A percentile compares a stretch with the other conserved stretches of the same genome.
Evolutionary conservation across 164 flowering plant species (phyloP).

Genomic region (Magnolia changhungtana): DNA sequence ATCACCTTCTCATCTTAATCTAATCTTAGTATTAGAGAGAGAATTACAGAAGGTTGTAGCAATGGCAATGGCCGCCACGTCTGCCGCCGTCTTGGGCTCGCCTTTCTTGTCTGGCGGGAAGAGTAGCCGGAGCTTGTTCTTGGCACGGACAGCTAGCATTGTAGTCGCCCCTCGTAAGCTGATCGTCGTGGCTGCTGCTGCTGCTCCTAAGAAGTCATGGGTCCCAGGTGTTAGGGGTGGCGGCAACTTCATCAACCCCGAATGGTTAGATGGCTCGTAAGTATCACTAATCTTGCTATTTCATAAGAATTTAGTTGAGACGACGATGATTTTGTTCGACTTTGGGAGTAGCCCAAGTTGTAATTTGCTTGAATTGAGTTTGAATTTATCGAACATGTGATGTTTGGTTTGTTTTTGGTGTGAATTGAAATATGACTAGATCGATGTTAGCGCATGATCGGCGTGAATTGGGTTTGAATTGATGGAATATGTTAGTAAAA

Average conservation of each 20-base stretch:
- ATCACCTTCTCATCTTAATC: not conserved
- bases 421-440: no score
- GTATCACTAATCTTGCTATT: constrained; percentile 15
- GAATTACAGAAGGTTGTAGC: not conserved
- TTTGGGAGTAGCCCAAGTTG: not conserved
- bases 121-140: constrained; percentile 31
- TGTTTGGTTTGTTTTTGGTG: no score
- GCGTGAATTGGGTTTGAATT: no score
- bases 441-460: no score
- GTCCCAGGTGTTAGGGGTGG: constrained; percentile 78
- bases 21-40: not conserved
- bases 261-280: constrained; percentile 99
- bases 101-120: constrained; percentile 64
- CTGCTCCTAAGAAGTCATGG: constrained; percentile 86
- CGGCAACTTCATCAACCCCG: constrained; percentile 82
- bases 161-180: constrained; percentile 31
- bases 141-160: constrained; percentile 21
- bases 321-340: not conserved
- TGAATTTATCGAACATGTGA: no score
- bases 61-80: constrained; percentile 52
- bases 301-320: not conserved
- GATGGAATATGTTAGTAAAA: no score
- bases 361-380: no score
- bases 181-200: constrained; percentile 40
- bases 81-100: constrained; percentile 54